Evolutionary conservation across 2,329 filamentous ascomycete species (phyloP).

Genomic region (Aspergillus sp.): DNA sequence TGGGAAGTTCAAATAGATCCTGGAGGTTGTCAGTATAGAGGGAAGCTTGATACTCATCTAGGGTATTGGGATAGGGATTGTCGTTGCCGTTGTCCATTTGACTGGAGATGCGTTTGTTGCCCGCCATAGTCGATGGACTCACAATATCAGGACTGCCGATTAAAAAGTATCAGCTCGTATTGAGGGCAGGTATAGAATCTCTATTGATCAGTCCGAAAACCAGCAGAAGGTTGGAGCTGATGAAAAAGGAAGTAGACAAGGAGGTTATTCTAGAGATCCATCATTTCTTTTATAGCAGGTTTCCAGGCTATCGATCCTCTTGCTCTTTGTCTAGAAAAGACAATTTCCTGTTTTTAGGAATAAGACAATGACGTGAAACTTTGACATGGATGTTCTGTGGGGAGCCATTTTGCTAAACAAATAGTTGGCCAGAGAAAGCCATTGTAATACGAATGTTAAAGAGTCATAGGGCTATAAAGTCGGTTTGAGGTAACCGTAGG

Average conservation of each 20-base stretch:
- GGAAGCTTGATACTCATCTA: not conserved
- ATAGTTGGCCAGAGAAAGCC: not conserved
- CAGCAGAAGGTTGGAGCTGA: no score
- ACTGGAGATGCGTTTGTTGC: not conserved
- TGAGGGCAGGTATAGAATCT: no score
- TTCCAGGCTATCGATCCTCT: not conserved
- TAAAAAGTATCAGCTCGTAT: no score
- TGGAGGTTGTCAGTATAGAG: not conserved
- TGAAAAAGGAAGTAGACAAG: no score
- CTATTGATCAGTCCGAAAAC: no score
- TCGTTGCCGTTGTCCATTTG: not conserved
- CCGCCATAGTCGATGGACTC: not conserved
- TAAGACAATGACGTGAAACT: not conserved
- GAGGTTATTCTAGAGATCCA: no score
- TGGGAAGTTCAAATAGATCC: not conserved
- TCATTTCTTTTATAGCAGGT: not conserved
- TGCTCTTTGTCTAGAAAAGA: not conserved
- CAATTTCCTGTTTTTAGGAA: not conserved
- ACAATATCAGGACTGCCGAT: not conserved
- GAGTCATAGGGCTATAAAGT: not conserved
- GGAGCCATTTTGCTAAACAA: not conserved
- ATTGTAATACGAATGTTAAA: not conserved
- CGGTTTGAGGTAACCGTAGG: not conserved
- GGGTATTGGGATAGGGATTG: not conserved
- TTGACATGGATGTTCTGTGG: not conserved